Evolutionary conservation across 2,329 filamentous ascomycete genomes (phyloP).

Genomic region (Beauveria sp.): DNA sequence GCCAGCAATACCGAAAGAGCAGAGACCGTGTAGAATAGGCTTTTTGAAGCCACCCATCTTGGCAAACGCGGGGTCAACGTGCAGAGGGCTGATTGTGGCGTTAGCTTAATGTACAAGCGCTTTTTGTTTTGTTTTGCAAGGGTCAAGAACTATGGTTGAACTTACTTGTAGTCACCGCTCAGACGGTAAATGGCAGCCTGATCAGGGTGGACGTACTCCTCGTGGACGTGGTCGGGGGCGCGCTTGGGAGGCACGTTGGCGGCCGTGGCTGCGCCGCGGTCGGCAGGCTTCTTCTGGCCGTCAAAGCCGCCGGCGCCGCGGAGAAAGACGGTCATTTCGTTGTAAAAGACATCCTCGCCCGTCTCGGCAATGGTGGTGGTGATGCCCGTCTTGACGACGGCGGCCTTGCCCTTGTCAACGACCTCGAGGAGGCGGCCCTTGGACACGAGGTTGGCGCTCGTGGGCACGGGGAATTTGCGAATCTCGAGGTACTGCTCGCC

Average conservation of each 20-base stretch:
- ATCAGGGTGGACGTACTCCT: constrained; percentile 80
- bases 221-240: constrained; percentile 70
- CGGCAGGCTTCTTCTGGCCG: constrained; percentile 66
- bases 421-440: constrained; percentile 83
- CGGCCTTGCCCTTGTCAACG: constrained; percentile 88
- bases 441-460: constrained; percentile 66
- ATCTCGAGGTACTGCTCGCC: constrained; percentile 98
- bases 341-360: constrained; percentile 92
- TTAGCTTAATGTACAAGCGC: background rate
- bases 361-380: constrained; percentile 79
- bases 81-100: constrained; percentile 55
- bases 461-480: constrained; percentile 85
- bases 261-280: constrained; percentile 74
- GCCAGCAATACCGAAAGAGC: constrained; percentile 83
- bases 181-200: constrained; percentile 91
- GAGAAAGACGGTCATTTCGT: constrained; percentile 89
- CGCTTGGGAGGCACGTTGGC: constrained; percentile 72
- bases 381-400: constrained; percentile 70
- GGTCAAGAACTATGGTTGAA: background rate
- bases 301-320: constrained; percentile 87
- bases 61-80: constrained; percentile 90
- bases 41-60: constrained; percentile 92
- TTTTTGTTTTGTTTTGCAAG: background rate
- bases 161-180: constrained; percentile 76
- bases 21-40: constrained; percentile 94